These are phyloP conservation scores for Xerocomellus chrysenteron DNA, from an alignment of 768 basidiomycete species.

Conservation along the genomic window DNA sequence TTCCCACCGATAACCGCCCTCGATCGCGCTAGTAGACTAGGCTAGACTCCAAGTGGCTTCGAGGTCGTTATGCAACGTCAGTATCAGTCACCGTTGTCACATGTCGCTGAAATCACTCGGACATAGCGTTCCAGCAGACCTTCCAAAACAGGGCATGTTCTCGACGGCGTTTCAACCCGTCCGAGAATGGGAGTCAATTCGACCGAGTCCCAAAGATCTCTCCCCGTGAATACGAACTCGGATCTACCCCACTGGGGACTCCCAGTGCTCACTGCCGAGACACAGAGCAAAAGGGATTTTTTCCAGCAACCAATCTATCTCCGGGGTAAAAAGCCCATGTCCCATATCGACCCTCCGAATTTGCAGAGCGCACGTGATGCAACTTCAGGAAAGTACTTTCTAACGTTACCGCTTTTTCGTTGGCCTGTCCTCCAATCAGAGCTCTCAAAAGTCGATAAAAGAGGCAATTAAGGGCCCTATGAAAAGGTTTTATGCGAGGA, in stretches of 20 bases:
- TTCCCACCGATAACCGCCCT: slow-evolving; percentile 14
- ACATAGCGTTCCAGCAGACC: not conserved
- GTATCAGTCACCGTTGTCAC: slow-evolving; percentile 1
- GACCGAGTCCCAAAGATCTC: not conserved
- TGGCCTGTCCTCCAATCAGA: too few relatives aligned
- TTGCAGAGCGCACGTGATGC: not conserved
- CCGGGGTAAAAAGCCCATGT: not conserved
- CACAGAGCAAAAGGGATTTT: not conserved
- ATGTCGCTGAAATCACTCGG: not conserved
- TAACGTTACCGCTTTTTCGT: too few relatives aligned
- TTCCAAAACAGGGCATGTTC: not conserved
- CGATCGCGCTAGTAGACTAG: slow-evolving; percentile 9
- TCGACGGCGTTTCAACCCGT: slow-evolving; percentile 12
- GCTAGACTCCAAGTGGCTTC: not conserved
- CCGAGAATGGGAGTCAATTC: slow-evolving; percentile 5
- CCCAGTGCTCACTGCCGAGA: not conserved
- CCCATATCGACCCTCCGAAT: not conserved
- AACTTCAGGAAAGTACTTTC: too few relatives aligned
- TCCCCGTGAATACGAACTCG: not conserved
- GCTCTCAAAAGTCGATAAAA: too few relatives aligned
- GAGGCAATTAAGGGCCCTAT: too few relatives aligned
- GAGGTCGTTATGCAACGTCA: slow-evolving; percentile 22
- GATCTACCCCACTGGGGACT: not conserved
- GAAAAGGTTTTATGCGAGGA: too few relatives aligned
- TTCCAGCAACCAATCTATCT: not conserved